These are phyloP conservation scores for Pyrenochaeta sp. DNA, from an alignment of 2,329 filamentous ascomycete species.

Conservation along the genomic window DNA sequence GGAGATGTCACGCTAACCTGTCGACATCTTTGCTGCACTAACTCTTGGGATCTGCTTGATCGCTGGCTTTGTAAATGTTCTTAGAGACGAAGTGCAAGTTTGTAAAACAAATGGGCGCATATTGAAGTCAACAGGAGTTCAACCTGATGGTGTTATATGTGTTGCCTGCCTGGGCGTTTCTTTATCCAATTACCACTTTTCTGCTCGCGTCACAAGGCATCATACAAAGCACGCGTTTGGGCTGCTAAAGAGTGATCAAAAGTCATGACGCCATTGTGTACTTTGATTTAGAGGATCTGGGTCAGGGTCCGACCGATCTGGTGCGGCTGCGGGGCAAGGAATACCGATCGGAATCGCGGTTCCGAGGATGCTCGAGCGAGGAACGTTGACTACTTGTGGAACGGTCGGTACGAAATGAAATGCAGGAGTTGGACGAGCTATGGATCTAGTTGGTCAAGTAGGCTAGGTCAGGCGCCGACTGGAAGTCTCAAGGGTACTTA, in stretches of 20 bases:
- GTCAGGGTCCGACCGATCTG: constrained; percentile 6
- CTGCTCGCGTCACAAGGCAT: constrained; percentile 16
- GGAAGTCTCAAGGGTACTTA: too few species aligned
- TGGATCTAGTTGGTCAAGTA: too few species aligned
- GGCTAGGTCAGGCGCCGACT: too few species aligned
- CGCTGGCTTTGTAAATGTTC: constrained; percentile 26
- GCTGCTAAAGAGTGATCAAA: constrained; percentile 15
- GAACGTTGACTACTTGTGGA: not conserved
- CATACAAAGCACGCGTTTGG: constrained; percentile 14
- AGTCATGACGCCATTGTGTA: constrained; percentile 40
- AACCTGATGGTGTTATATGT: constrained; percentile 8
- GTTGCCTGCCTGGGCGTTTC: not conserved
- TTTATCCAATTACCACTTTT: constrained; percentile 17
- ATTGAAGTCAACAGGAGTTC: not conserved
- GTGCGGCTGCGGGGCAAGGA: constrained; percentile 3
- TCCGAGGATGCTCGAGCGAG: not conserved
- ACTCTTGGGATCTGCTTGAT: constrained; percentile 17
- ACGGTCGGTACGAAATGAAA: too few species aligned
- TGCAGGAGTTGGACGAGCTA: too few species aligned
- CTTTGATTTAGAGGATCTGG: constrained; percentile 12
- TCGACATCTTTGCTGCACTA: constrained; percentile 43
- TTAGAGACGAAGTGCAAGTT: constrained; percentile 23
- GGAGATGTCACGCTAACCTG: constrained; percentile 17
- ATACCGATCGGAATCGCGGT: not conserved
- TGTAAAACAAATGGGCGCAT: constrained; percentile 32